Conservation (phyloP, 2,329 filamentous ascomycete genomes). For the Fusarium succisae region DNA sequence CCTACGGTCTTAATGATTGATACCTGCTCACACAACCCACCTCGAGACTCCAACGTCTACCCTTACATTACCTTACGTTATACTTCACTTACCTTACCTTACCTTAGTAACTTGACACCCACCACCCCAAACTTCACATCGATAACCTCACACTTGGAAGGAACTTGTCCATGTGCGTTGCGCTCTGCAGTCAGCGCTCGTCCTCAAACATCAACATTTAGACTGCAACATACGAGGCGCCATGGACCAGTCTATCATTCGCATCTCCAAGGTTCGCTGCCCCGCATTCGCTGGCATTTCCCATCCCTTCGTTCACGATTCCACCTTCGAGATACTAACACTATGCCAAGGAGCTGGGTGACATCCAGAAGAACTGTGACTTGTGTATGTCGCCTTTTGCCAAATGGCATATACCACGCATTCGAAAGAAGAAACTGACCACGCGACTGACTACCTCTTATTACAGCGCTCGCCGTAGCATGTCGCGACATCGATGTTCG, state of each 20-base stretch:
- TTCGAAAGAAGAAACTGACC: conserved; percentile 5
- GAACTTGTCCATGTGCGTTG: conserved; percentile 28
- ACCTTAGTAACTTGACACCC: neutral
- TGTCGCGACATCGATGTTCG: conserved; percentile 90
- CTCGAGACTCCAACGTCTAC: conserved; percentile 16
- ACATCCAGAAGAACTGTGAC: conserved; percentile 84
- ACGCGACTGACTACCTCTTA: neutral
- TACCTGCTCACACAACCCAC: conserved; percentile 18
- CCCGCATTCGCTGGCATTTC: conserved; percentile 34
- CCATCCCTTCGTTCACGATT: conserved; percentile 29
- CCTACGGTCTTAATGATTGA: conserved; percentile 18
- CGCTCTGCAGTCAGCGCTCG: conserved; percentile 1
- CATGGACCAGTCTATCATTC: conserved; percentile 83
- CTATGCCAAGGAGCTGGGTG: conserved; percentile 75
- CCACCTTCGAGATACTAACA: conserved; percentile 25
- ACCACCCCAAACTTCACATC: neutral
- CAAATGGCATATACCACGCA: neutral
- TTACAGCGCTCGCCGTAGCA: conserved; percentile 81
- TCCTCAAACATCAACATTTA: neutral
- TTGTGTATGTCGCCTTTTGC: conserved; percentile 70
- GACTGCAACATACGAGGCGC: conserved; percentile 35
- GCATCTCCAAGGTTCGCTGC: conserved; percentile 77
- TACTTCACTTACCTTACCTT: neutral
- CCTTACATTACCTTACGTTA: neutral
- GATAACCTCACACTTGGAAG: neutral